These are phyloP conservation scores for Phialocephala subalpina DNA, from an alignment of 2,329 filamentous ascomycete species.

Conservation along the genomic window DNA sequence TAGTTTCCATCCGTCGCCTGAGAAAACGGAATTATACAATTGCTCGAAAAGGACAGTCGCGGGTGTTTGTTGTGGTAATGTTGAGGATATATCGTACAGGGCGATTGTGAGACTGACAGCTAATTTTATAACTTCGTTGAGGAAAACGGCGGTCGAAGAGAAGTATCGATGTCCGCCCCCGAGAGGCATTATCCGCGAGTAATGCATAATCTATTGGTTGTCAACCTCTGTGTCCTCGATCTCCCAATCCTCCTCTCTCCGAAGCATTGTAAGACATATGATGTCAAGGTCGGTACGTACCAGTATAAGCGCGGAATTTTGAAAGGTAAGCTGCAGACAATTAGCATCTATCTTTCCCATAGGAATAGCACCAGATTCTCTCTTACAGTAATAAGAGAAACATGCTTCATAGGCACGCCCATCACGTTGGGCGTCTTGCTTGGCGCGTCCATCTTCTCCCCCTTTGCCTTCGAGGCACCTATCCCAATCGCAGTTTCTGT, in stretches of 20 bases:
- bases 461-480: conserved; percentile 20
- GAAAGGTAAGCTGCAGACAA: conserved; percentile 71
- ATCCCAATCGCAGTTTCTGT: neutral
- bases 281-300: conserved; percentile 50
- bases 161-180: conserved; percentile 87
- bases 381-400: conserved; percentile 70
- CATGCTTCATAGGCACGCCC: conserved; percentile 73
- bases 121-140: conserved; percentile 93
- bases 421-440: conserved; percentile 43
- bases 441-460: conserved; percentile 34
- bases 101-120: conserved; percentile 86
- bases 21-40: conserved; percentile 83
- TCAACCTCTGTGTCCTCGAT: conserved; percentile 28
- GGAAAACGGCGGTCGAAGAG: conserved; percentile 90
- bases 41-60: conserved; percentile 82
- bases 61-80: conserved; percentile 79
- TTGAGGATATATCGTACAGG: conserved; percentile 84
- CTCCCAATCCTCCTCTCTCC: conserved; percentile 4
- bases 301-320: conserved; percentile 81
- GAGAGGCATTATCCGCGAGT: conserved; percentile 92
- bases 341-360: conserved; percentile 41
- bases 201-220: conserved; percentile 79
- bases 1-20: conserved; percentile 93
- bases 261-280: conserved; percentile 13
- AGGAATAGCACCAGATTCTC: conserved; percentile 25